Base-by-base conservation (phyloP, 306 rosid genomes). In the Dryas alaskensis region DNA sequence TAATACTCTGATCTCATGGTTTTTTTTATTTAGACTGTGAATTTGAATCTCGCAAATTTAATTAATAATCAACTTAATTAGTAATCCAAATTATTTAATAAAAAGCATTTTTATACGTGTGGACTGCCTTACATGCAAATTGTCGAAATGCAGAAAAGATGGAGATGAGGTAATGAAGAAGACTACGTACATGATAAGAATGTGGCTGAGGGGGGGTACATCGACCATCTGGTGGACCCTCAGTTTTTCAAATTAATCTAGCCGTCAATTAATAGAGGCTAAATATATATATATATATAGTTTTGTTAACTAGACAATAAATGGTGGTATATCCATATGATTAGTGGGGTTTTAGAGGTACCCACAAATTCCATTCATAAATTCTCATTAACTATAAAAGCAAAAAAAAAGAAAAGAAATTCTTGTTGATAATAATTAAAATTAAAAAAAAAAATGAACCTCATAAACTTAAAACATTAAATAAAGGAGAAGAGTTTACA, bases 151-250 rank as follows among this genome's bases (percentile, higher is more conserved):
- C 67, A 76, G 73, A 37, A 17, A n/a, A 22, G 4, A 31, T 31
- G 37, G 65, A 8, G 53, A 40, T 7, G 17, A 39, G 65, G 13
- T 8, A 40, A 16, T 13, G 11, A 42, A 54, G 57, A 48, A n/a
- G 46, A 39, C 65, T 31, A 40, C 8, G 10, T 22, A 22, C 22
- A 22, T 22, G 22, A 22, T 22, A 22, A 22, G 22, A 22, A 22
- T 22, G 22, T 22, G 22, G 22, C 22, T 22, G 22, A 22, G 22
- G 22, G 22, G 22, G 22, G 22, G 22, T 65, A 70, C 81, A 78
- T 60, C 45, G 16, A 17, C 27, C 74, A 80, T 79, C n/a, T 55
- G 37, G 75, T 44, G 86, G 91, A 70, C 86, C 93, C 86, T 44
- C 25, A 8, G 40, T 11, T 62, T 40, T 16, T 7, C 13, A 62